Evolutionary conservation across 441 rosid genomes (phyloP), one percentile per base, ranked within the genome.

Genomic region (Breynia disticha): DNA sequence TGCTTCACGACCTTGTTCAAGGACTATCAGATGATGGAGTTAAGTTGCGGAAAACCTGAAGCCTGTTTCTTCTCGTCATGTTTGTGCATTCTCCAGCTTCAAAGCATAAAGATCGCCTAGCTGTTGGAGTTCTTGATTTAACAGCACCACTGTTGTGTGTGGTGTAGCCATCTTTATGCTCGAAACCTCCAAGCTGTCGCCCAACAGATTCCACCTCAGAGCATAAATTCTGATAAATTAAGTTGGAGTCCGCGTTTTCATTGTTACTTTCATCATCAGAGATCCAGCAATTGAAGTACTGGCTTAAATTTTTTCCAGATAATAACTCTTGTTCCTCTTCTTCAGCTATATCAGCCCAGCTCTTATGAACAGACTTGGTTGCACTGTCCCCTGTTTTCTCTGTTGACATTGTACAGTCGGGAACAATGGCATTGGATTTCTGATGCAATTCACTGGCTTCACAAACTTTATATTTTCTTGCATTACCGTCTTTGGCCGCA

Each of bases 301-400:
- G 61, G 20, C 60, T 52, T 1, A 53, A 47, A 37, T 60, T 42
- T 43, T 52, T 60, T 63, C 62, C 67, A 13, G 22, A 39, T 22
- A 22, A 19, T 21, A 45, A 50, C 15, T 39, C 43, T 39, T 39
- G 14, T 39, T 39, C 43, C 43, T 50, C 59, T 18, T 86, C 96
- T 70, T 82, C 97, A 6, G 65, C 95, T 12, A 84, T 76, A 56
- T 84, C 97, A 16, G 86, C 97, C 96, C 95, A 84, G 50, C 83
- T 87, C 73, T 76, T 82, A 64, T 57, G 67, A 43, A 56, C 52
- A 10, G 50, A 46, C 37, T 48, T 59, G 1, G 10, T 35, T 20
- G 16, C 38, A 5, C 22, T 48, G 10, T 28, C 37, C 41, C 10
- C 41, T 9, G 9, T 11, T 16, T 13, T 12, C 10, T 21, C 35